Conservation (phyloP, 176 grass and related monocot genomes). For the Areca catechu region DNA sequence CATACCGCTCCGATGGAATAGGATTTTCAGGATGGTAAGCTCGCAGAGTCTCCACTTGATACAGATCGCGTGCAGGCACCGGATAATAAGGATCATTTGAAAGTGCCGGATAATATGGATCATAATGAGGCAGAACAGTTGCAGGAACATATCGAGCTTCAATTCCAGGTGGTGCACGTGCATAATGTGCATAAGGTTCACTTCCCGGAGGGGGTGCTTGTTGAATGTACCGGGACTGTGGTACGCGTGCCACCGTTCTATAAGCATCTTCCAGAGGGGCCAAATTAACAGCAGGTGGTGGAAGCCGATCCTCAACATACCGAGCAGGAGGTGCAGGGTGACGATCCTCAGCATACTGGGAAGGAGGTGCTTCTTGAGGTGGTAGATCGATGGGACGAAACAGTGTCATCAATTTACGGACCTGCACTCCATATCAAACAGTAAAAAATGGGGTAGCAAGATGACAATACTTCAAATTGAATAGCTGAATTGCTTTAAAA, state of each 20-base stretch:
- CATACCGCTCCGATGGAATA: conserved; percentile 23
- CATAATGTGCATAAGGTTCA: conserved; percentile 16
- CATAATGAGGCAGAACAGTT: conserved; percentile 5
- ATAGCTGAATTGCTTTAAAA: conserved; percentile 6
- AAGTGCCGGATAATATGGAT: conserved; percentile 18
- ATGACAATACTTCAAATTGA: neutral
- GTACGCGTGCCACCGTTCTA: conserved; percentile 14
- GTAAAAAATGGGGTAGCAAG: neutral
- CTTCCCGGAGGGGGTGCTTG: neutral
- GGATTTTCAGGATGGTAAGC: conserved; percentile 21
- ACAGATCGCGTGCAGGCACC: conserved; percentile 16
- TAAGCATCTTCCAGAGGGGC: conserved; percentile 12
- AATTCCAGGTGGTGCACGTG: neutral
- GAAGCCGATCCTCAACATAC: conserved; percentile 23
- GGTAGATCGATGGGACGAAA: conserved; percentile 30
- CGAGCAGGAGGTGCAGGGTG: conserved; percentile 3
- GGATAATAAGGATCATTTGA: conserved; percentile 17
- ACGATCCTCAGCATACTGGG: conserved; percentile 25
- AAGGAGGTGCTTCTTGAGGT: conserved; percentile 15
- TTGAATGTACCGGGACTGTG: conserved; percentile 11
- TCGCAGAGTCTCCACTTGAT: conserved; percentile 12
- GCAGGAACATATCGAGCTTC: conserved; percentile 5
- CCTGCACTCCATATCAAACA: conserved; percentile 32
- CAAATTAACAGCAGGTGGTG: conserved; percentile 15
- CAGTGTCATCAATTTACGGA: conserved; percentile 34